These are phyloP conservation scores for Lactifluus pinguis DNA, from an alignment of 768 basidiomycete genomes.

Conservation along the genomic window DNA sequence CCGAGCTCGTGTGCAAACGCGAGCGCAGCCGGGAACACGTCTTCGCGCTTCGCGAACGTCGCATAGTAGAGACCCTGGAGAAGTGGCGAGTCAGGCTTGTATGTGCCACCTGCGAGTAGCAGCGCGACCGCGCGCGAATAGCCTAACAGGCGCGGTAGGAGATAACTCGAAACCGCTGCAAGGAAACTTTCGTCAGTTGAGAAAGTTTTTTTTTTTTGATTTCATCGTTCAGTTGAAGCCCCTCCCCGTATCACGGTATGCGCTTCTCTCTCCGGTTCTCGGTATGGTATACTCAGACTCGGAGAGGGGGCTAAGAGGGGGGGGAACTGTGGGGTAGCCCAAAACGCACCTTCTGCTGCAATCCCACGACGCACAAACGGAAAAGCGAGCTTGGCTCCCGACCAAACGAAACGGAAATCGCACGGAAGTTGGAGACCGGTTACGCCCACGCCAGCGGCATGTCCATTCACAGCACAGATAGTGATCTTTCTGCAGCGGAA, in stretches of 20 bases:
- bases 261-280: too few species aligned
- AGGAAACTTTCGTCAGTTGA: neutral
- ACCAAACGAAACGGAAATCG: conserved; percentile 45
- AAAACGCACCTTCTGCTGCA: conserved; percentile 35
- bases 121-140: conserved; percentile 42
- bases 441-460: conserved; percentile 44
- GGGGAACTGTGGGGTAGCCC: neutral
- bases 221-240: too few species aligned
- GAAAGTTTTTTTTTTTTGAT: too few species aligned
- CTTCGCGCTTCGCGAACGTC: conserved; percentile 39
- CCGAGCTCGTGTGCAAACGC: conserved; percentile 45
- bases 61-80: conserved; percentile 39
- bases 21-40: conserved; percentile 44
- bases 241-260: too few species aligned
- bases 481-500: conserved; percentile 48
- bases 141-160: conserved; percentile 48
- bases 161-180: conserved; percentile 34
- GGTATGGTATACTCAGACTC: too few species aligned
- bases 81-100: conserved; percentile 36
- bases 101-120: conserved; percentile 39
- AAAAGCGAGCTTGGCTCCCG: conserved; percentile 39
- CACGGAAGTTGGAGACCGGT: conserved; percentile 43
- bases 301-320: neutral
- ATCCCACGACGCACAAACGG: conserved; percentile 45
- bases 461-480: conserved; percentile 42